These are phyloP conservation scores for Prunus campanulata DNA, from an alignment of 306 rosid genomes.

Conservation along the genomic window DNA sequence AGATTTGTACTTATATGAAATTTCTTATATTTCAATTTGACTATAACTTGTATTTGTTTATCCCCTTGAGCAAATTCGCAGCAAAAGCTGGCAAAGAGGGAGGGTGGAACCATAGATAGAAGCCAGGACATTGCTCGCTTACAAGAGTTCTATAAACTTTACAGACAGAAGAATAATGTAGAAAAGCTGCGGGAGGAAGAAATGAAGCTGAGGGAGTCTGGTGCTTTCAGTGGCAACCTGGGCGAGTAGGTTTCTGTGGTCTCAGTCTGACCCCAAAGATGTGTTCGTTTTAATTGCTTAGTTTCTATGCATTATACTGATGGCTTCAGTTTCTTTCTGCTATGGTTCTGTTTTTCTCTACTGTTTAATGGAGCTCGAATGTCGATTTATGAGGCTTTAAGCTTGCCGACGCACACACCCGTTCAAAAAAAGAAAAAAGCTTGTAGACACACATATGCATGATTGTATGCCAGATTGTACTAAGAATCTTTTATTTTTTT, in stretches of 20 bases:
- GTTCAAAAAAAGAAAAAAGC: no score
- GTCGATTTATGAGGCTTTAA: not conserved
- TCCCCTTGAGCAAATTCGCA: conserved; percentile 40
- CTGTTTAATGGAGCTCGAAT: not conserved
- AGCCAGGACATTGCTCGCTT: conserved; percentile 74
- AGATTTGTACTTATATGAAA: not conserved
- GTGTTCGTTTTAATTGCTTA: not conserved
- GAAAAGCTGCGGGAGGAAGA: conserved; percentile 82
- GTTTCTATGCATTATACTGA: not conserved
- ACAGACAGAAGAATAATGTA: conserved; percentile 71
- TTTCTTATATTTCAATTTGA: not conserved
- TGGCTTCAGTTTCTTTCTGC: not conserved
- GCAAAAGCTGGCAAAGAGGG: conserved; percentile 93
- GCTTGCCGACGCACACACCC: not conserved
- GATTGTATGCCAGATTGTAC: not conserved
- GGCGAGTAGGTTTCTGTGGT: conserved; percentile 72
- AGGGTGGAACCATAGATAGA: conserved; percentile 77
- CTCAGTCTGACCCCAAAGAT: not conserved
- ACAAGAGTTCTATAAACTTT: conserved; percentile 79
- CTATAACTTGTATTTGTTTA: conserved; percentile 16
- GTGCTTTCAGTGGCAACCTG: conserved; percentile 76
- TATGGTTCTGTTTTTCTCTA: not conserved
- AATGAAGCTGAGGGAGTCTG: conserved; percentile 78
- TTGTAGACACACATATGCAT: not conserved
- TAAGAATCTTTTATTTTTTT: not conserved